phyloP scores from a whole-genome alignment of 2,329 filamentous ascomycete species.

The Ophiocordyceps camponoti-floridani region DNA sequence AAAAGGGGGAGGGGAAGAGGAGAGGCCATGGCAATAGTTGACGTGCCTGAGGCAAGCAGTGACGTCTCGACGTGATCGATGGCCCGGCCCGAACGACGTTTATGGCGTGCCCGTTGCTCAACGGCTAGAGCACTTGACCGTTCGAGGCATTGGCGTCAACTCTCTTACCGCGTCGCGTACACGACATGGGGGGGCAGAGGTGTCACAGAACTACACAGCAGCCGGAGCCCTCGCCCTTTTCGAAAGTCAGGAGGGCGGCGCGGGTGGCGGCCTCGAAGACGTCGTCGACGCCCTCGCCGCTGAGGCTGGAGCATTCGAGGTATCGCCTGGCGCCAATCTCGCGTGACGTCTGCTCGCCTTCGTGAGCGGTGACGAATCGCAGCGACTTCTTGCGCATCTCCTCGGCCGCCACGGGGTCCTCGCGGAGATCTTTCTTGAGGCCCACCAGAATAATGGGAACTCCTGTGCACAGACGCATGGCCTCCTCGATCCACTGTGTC shows the following conservation, averaged over 20 bases:
- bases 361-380: background rate
- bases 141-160: background rate
- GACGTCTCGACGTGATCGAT: no score
- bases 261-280: constrained; percentile 98
- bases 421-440: constrained; percentile 98
- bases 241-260: constrained; percentile 67
- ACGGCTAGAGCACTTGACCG: no score
- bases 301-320: constrained; percentile 98
- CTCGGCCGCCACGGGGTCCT: constrained; percentile 95
- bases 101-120: no score
- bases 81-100: no score
- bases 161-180: no score
- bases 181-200: background rate
- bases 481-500: constrained; percentile 93
- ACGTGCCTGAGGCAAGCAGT: no score
- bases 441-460: constrained; percentile 97
- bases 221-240: constrained; percentile 27
- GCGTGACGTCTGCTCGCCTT: constrained; percentile 78
- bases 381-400: constrained; percentile 82
- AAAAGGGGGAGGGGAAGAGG: background rate
- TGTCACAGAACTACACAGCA: constrained; percentile 79
- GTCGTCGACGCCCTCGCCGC: constrained; percentile 94
- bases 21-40: background rate
- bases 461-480: constrained; percentile 97
- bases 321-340: constrained; percentile 92